Evolutionary conservation across 2,329 filamentous ascomycete genomes (phyloP), one percentile per base, ranked within the genome.

Genomic region (Pseudogymnoascus sp.): DNA sequence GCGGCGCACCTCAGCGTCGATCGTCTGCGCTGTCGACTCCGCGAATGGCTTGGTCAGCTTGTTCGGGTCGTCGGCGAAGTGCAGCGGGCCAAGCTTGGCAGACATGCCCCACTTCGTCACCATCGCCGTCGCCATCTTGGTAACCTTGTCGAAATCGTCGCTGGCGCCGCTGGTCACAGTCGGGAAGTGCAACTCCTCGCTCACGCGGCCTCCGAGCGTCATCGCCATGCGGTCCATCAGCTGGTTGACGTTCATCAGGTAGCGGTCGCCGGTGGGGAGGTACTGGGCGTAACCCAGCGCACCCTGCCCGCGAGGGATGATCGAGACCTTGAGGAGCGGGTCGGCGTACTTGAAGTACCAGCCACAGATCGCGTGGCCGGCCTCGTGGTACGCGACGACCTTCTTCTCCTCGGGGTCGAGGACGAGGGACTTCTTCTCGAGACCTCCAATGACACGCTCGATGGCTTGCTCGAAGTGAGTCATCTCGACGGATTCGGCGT

Each of bases 91-190:
- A 56, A 99, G 88, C 79, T 96, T 96, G 69, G 90, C 85, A 41
- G 90, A 96, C 95, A 99, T 99, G 69, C 95, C 95, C 88, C 92
- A 99, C 75, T 96, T 91, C n/a, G 93, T 99, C 31, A 99, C 95
- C 95, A 99, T 99, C 66, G 90, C 89, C 16, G 90, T 96, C 3
- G 95, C 96, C 89, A 97, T 93, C 63, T 88, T 85, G 2, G 95
- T 97, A 41, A 98, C 95, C 79, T 99, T 99, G 78, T 95, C 93
- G 84, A 99, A 99, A 75, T 99, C 95, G 75, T 98, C 95, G 62
- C 88, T 93, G 19, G 93, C 95, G 63, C 95, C 95, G 56, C 90
- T 95, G 1, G 95, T 99, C 19, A 99, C 95, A 0, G 92, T 96
- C 35, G 95, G 89, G 77, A 99, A 99, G 78, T 99, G 93, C 6